A percentile compares a stretch with the other conserved stretches of the same genome.
Conservation (phyloP, 139 green algal genomes). For the Micromonas commoda region DNA sequence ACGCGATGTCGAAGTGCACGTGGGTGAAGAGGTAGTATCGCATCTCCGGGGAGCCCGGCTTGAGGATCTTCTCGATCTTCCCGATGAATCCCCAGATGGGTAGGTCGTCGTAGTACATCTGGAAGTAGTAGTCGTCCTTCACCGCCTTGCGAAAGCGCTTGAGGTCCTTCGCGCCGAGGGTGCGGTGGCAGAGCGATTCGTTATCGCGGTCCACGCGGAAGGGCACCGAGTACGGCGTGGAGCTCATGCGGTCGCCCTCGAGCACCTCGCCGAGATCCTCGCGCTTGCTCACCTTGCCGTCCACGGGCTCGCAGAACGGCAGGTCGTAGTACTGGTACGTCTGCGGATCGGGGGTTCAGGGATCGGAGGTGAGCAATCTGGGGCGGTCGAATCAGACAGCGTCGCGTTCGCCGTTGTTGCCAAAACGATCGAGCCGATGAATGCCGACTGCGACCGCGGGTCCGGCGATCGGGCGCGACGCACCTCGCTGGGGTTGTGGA, state of each 20-base stretch:
- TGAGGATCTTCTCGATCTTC: constrained; percentile 44
- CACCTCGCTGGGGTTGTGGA: constrained; percentile 42
- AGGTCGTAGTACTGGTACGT: constrained; percentile 95
- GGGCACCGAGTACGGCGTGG: constrained; percentile 74
- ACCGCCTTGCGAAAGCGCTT: constrained; percentile 69
- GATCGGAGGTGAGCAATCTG: background rate
- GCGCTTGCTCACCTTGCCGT: constrained; percentile 64
- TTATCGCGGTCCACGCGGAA: constrained; percentile 79
- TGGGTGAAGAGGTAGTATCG: constrained; percentile 54
- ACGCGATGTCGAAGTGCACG: constrained; percentile 53
- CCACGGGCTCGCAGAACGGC: constrained; percentile 80
- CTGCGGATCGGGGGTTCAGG: constrained; percentile 38
- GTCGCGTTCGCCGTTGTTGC: no score
- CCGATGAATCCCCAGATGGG: constrained; percentile 88
- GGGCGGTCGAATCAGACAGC: no score
- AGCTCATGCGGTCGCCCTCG: constrained; percentile 60
- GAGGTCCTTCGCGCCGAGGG: constrained; percentile 68
- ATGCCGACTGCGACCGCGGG: no score
- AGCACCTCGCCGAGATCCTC: constrained; percentile 33
- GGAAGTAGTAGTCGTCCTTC: constrained; percentile 93
- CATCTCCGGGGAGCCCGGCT: constrained; percentile 4
- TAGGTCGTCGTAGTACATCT: constrained; percentile 79
- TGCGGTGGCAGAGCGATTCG: constrained; percentile 70
- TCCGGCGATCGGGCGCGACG: constrained; percentile 9
- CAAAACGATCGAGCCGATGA: no score